Conservation (phyloP, 805 yeast species). For the Candida adriatica region DNA sequence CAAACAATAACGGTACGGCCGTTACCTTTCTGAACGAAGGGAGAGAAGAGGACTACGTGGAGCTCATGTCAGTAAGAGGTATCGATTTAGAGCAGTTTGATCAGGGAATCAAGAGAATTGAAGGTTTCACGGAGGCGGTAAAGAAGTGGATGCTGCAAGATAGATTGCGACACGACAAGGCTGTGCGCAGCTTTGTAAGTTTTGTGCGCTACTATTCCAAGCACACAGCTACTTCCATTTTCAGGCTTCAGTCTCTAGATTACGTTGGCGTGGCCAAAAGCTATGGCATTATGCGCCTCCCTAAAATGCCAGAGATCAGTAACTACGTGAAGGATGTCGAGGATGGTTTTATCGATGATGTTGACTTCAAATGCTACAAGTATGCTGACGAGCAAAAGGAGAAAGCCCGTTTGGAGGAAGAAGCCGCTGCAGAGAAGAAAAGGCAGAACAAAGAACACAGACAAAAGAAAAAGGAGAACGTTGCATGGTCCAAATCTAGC, state of each 20-base stretch:
- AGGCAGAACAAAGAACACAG: conserved; percentile 17
- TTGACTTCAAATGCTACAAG: conserved; percentile 36
- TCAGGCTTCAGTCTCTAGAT: conserved; percentile 66
- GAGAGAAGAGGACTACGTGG: conserved; percentile 75
- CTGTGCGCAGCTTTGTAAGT: conserved; percentile 74
- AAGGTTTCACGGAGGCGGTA: conserved; percentile 15
- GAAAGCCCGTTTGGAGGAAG: conserved; percentile 46
- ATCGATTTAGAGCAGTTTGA: conserved; percentile 42
- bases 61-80: conserved; percentile 69
- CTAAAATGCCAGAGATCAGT: conserved; percentile 89
- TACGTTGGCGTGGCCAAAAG: conserved; percentile 63
- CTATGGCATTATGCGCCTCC: conserved; percentile 78
- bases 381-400: conserved; percentile 66
- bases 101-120: conserved; percentile 9
- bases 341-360: conserved; percentile 68
- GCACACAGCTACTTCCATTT: conserved; percentile 84
- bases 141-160: conserved; percentile 62
- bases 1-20: conserved; percentile 77
- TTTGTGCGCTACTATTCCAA: conserved; percentile 79
- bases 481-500: conserved; percentile 33
- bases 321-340: conserved; percentile 46
- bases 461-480: conserved; percentile 26
- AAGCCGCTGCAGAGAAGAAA: conserved; percentile 36
- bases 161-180: conserved; percentile 75
- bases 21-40: conserved; percentile 66